Evolutionary conservation across 371 early-diverging fungal genomes (phyloP).

Genomic region (Mucor circinelloides): DNA sequence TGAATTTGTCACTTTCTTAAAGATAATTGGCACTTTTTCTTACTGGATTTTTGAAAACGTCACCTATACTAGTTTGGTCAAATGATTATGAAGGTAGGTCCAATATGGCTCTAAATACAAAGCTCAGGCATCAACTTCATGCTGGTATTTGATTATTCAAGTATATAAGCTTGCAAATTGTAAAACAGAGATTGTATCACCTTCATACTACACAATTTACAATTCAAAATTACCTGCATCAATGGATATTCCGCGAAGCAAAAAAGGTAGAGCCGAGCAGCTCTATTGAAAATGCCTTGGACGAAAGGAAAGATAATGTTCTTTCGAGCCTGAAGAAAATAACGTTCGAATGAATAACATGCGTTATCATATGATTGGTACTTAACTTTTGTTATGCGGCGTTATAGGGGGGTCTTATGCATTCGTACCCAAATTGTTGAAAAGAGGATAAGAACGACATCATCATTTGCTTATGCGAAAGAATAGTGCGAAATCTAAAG

Average conservation of each 20-base stretch:
- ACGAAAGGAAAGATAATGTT: constrained; percentile 6
- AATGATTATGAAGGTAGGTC: too few species aligned
- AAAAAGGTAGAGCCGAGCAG: constrained; percentile 9
- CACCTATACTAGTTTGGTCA: too few species aligned
- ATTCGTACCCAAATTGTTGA: constrained; percentile 14
- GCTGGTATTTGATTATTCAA: too few species aligned
- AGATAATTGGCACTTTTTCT: too few species aligned
- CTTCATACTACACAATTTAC: neutral
- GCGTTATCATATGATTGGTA: constrained; percentile 1
- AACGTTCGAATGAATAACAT: neutral
- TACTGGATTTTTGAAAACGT: too few species aligned
- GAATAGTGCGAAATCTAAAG: constrained; percentile 16
- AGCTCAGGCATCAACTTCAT: too few species aligned
- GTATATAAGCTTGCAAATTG: constrained; percentile 1
- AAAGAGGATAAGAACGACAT: constrained; percentile 17
- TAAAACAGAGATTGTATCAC: neutral
- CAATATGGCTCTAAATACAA: too few species aligned
- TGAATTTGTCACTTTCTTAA: too few species aligned
- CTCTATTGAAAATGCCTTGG: constrained; percentile 9
- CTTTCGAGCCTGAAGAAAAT: constrained; percentile 9
- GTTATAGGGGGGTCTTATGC: constrained; percentile 1
- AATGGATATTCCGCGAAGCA: constrained; percentile 12
- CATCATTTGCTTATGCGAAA: constrained; percentile 9
- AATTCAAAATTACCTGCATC: neutral
- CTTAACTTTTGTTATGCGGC: constrained; percentile 4